Evolutionary conservation across 2,329 filamentous ascomycete species (phyloP).

Genomic region (Clonostachys chloroleuca): DNA sequence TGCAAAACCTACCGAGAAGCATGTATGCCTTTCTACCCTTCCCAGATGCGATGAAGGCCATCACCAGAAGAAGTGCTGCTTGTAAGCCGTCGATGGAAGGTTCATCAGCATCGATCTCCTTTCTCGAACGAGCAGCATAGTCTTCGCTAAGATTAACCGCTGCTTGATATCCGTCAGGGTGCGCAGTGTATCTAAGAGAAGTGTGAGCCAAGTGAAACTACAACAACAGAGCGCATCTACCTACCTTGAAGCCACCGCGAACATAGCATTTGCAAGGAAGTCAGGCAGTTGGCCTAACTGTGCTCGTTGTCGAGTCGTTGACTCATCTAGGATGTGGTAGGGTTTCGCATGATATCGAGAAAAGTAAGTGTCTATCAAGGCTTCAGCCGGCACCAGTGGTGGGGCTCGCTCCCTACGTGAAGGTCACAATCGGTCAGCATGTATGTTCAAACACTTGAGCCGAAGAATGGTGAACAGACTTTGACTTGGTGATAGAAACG

Average conservation of each 20-base stretch:
- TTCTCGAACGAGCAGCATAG: conserved; percentile 65
- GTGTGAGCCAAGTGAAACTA: conserved; percentile 1
- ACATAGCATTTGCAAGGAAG: conserved; percentile 52
- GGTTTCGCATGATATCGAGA: conserved; percentile 75
- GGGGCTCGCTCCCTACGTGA: conserved; percentile 37
- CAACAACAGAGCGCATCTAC: conserved; percentile 6
- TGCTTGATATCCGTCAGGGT: conserved; percentile 62
- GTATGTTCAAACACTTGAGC: no score
- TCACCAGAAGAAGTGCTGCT: conserved; percentile 68
- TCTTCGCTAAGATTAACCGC: conserved; percentile 67
- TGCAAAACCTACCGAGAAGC: conserved; percentile 35
- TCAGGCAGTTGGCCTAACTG: conserved; percentile 61
- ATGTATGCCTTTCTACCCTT: conserved; percentile 84
- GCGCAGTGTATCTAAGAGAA: conserved; percentile 56
- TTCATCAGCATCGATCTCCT: conserved; percentile 72
- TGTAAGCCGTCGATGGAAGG: conserved; percentile 77
- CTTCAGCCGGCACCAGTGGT: conserved; percentile 48
- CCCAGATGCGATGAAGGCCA: conserved; percentile 72
- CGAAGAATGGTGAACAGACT: no score
- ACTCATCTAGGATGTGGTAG: conserved; percentile 77
- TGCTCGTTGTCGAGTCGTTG: conserved; percentile 66
- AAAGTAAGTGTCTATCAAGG: conserved; percentile 76
- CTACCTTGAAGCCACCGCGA: conserved; percentile 59
- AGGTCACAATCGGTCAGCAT: no score
- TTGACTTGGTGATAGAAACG: no score